phyloP scores from a whole-genome alignment of 345 rosid genomes.

The Erucastrum elatum region DNA sequence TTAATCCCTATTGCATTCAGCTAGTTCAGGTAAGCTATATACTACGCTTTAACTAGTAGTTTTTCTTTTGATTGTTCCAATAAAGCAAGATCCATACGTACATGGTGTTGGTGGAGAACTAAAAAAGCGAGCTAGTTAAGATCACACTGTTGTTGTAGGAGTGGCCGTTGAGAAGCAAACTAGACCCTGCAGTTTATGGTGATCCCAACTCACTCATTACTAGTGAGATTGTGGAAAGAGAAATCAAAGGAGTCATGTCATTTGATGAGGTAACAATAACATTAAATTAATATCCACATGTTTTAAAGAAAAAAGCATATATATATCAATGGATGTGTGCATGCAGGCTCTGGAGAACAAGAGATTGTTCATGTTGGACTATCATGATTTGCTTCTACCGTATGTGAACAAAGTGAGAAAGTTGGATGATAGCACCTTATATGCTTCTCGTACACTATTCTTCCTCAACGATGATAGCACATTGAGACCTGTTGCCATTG shows the following conservation, averaged over 20 bases:
- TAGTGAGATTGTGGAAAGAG: constrained; percentile 48
- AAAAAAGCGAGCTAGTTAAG: neutral
- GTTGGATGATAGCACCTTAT: neutral
- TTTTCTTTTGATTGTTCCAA: too few relatives aligned
- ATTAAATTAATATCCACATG: neutral
- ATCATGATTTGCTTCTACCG: neutral
- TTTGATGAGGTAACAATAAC: constrained; percentile 50
- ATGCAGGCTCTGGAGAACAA: constrained; percentile 29
- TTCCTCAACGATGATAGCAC: neutral
- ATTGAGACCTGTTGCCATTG: constrained; percentile 56
- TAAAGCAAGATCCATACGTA: neutral
- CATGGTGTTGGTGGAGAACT: neutral
- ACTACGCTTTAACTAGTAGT: too few relatives aligned
- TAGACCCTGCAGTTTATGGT: constrained; percentile 68
- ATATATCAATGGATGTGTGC: neutral
- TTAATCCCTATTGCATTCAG: constrained; percentile 60
- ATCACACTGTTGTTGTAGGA: constrained; percentile 45
- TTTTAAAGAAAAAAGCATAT: too few relatives aligned
- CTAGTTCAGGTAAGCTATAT: constrained; percentile 53
- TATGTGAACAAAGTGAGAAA: neutral
- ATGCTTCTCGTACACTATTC: neutral
- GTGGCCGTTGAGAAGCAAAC: constrained; percentile 73
- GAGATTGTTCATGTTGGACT: neutral
- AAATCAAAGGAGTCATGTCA: constrained; percentile 55
- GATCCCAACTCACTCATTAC: constrained; percentile 67